A percentile compares a stretch with the other conserved stretches of the same genome.
Evolutionary conservation across 2,329 filamentous ascomycete genomes (phyloP).

Genomic region (Beauveria sp.): DNA sequence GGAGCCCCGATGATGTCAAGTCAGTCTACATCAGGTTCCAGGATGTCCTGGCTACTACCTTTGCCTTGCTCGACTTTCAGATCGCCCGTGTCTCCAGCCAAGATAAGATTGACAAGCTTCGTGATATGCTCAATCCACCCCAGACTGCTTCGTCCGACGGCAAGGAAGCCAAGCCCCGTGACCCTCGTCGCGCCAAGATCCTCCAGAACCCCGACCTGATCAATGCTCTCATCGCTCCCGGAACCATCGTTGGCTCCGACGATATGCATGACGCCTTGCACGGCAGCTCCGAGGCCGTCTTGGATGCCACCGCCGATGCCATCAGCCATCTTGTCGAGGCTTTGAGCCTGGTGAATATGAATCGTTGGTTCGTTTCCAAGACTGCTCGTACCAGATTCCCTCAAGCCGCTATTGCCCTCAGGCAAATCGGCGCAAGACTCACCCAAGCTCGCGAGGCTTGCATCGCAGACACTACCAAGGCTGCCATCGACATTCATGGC

Average conservation of each 20-base stretch:
- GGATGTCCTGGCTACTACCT: constrained; percentile 24
- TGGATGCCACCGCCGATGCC: constrained; percentile 15
- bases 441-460: constrained; percentile 20
- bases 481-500: constrained; percentile 30
- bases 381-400: constrained; percentile 18
- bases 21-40: constrained; percentile 28
- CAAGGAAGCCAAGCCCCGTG: constrained; percentile 8
- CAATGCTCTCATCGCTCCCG: constrained; percentile 30
- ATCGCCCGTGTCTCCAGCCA: constrained; percentile 22
- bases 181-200: constrained; percentile 20
- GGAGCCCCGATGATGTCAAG: constrained; percentile 36
- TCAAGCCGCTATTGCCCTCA: constrained; percentile 15
- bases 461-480: constrained; percentile 29
- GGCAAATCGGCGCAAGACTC: constrained; percentile 20
- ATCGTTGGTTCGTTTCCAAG: constrained; percentile 22
- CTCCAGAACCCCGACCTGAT: constrained; percentile 27
- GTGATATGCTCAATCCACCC: not conserved
- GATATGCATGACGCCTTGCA: constrained; percentile 27
- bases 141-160: not conserved
- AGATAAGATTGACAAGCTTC: constrained; percentile 14
- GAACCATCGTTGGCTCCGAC: constrained; percentile 23
- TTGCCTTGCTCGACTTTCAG: constrained; percentile 36
- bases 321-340: constrained; percentile 14
- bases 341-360: constrained; percentile 21
- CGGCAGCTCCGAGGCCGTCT: constrained; percentile 20